phyloP scores from a whole-genome alignment of 257 asterid genomes.

The Schizonepeta tenuifolia region DNA sequence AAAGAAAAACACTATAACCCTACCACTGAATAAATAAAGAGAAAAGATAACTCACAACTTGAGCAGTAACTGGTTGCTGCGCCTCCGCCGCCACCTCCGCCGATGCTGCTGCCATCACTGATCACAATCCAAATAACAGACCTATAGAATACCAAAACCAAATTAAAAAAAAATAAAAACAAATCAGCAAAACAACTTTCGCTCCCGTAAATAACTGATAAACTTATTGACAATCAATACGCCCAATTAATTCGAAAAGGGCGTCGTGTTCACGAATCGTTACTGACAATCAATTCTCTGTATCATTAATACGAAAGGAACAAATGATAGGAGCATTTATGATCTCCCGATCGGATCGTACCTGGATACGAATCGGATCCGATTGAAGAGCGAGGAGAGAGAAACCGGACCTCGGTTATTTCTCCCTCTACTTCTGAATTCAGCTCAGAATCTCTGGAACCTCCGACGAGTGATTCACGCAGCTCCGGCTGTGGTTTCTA shows the following conservation, averaged over 20 bases:
- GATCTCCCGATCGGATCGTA: slow-evolving; percentile 41
- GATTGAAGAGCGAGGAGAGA: slow-evolving; percentile 40
- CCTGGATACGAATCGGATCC: slow-evolving; percentile 61
- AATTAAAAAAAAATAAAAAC: slow-evolving; percentile 28
- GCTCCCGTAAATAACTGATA: not conserved
- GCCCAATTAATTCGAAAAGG: not conserved
- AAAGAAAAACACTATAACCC: not conserved
- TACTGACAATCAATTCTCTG: slow-evolving; percentile 4
- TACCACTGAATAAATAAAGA: not conserved
- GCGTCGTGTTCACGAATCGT: slow-evolving; percentile 14
- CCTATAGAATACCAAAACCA: slow-evolving; percentile 34
- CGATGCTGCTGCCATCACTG: slow-evolving; percentile 54
- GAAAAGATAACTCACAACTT: slow-evolving; percentile 56
- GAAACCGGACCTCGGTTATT: slow-evolving; percentile 38
- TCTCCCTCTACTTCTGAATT: slow-evolving; percentile 37
- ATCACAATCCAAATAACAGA: slow-evolving; percentile 35
- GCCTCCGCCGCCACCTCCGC: slow-evolving; percentile 48
- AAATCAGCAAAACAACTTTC: slow-evolving; percentile 21
- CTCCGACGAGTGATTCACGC: slow-evolving; percentile 21
- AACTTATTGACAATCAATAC: slow-evolving; percentile 8
- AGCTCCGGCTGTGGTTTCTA: slow-evolving; percentile 47
- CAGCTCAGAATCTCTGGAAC: slow-evolving; percentile 3
- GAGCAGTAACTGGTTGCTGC: slow-evolving; percentile 53
- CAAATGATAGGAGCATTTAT: slow-evolving; percentile 1
- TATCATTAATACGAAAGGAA: slow-evolving; percentile 1